Base-by-base conservation (phyloP, 176 grass and related monocot genomes). In the Carex kokanica region DNA sequence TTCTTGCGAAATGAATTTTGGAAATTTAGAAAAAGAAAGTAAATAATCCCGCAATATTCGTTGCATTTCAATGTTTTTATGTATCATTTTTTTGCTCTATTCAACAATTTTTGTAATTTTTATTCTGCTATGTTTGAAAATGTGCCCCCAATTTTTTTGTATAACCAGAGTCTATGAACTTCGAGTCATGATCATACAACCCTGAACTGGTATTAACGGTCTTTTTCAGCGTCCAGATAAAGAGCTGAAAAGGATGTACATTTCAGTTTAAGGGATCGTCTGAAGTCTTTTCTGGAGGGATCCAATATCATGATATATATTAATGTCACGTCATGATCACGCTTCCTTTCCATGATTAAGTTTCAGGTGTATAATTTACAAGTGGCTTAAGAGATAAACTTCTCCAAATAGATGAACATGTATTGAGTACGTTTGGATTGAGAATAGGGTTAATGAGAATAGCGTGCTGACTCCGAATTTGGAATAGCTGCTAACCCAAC, bases 1-100 rank as follows among this genome's bases (percentile, higher is more conserved):
- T 52, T 14, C 13, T 47, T 82, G 80, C 41, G 45, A n/a, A 47
- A 45, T 41, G 13, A 82, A 82, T 54, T 82, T 68, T 82, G 62
- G 20, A 34, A 52, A 82, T n/a, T 13, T 13, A 40, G 41, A 34
- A 82, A 67, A 82, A 2, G 31, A 67, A 52, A 82, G 47, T 14
- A n/a, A 51, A 82, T 25, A 65, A 82, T 53, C 8, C 7, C 14
- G 6, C 2, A 47, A 56, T 56, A 24, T 56, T 24, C 2, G 23
- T 32, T 78, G 24, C 2, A 13, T 31, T 78, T 25, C 13, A 3
- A 16, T 54, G 34, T 74, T 25, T 53, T 53, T 3, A 6, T 53
- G 8, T 59, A 6, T 21, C n/a, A 61, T 24, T n/a, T 61, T 61
- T 61, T 49, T 2, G 45, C 10, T 49, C 9, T 49, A 49, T 11